Base-by-base conservation (phyloP, 495 filamentous ascomycete genomes). In the Rhizodiscina lignyota region DNA sequence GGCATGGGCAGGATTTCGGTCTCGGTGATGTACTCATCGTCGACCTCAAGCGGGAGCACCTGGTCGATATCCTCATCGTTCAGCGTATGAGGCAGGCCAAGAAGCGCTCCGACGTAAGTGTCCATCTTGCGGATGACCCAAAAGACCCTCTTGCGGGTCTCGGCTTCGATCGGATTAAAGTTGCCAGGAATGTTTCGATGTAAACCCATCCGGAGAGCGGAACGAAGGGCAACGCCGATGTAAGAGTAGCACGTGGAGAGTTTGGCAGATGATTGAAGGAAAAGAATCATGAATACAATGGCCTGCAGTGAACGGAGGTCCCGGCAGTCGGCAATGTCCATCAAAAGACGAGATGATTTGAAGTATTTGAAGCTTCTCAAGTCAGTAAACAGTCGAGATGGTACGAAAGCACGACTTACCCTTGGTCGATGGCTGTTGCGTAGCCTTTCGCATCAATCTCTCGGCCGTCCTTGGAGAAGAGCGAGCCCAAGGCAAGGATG, bases 101-200 rank as follows among this genome's bases (percentile, higher is more conserved):
- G 61, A 32, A 94, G 59, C 4, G 84, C 85, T 35, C 83, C 84
- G 15, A 94, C 81, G 51, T 94, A 94, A 18, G 76, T 85, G 44
- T 94, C 87, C 77, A 94, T 81, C 46, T 89, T 91, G 22, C 85
- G 77, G 33, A 93, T 69, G 18, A 83, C 70, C 70, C 89, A 94
- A 48, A 94, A 96, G 30, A 87, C 68, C 16, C 87, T 70, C 47
- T 86, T 78, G 36, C 87, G 70, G 26, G 74, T 64, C 54, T 96
- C 82, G 34, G 75, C 67, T 50, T 96, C 84, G 39, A 96, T 74
- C 1, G 82, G 83, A 27, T 77, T 76, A 44, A 93, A 82, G 37
- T 77, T 74, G 21, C 70, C 63, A 21, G 71, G 64, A 4, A 92
- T 64, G 21, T 77, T 70, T 27, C 87, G 81, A 53, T 96, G 87